A percentile compares a stretch with the other conserved stretches of the same genome.
Conservation (phyloP, 768 basidiomycete genomes). For the Pulveroboletus ravenelii region DNA sequence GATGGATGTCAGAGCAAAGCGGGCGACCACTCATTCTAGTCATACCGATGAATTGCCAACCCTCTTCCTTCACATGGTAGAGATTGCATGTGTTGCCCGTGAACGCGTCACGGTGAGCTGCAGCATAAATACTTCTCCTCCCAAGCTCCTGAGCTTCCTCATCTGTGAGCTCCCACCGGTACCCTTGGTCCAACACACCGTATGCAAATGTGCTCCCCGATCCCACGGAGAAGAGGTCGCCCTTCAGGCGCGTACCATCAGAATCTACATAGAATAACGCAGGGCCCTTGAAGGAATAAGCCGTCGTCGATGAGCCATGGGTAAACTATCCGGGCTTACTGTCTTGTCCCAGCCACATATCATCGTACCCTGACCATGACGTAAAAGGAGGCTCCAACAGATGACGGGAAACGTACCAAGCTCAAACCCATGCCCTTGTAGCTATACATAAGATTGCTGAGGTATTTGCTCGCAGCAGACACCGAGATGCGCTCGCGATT, state of each 20-base stretch:
- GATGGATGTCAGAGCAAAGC: slow-evolving; percentile 8
- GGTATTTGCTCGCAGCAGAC: slow-evolving; percentile 97
- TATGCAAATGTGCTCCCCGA: slow-evolving; percentile 99
- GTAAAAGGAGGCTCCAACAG: slow-evolving; percentile 1
- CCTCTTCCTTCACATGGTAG: slow-evolving; percentile 90
- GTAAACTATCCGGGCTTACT: slow-evolving; percentile 37
- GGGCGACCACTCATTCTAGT: slow-evolving; percentile 9
- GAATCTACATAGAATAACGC: slow-evolving; percentile 97
- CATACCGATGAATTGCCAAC: slow-evolving; percentile 94
- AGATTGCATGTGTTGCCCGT: slow-evolving; percentile 96
- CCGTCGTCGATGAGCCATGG: not conserved
- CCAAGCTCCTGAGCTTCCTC: slow-evolving; percentile 95
- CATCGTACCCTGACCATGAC: slow-evolving; percentile 80
- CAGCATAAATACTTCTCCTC: slow-evolving; percentile 90
- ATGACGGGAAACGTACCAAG: slow-evolving; percentile 60
- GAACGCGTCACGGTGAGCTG: slow-evolving; percentile 94
- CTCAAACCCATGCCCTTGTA: slow-evolving; percentile 99
- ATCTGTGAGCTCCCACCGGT: slow-evolving; percentile 87
- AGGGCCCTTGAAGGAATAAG: slow-evolving; percentile 59
- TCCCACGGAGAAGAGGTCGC: slow-evolving; percentile 95
- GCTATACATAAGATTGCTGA: slow-evolving; percentile 93
- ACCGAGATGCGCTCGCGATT: slow-evolving; percentile 97
- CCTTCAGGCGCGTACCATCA: slow-evolving; percentile 92
- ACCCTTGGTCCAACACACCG: slow-evolving; percentile 95
- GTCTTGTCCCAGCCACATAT: slow-evolving; percentile 99